Conservation (phyloP, 2,329 filamentous ascomycete genomes). For the Aureobasidium sp. region DNA sequence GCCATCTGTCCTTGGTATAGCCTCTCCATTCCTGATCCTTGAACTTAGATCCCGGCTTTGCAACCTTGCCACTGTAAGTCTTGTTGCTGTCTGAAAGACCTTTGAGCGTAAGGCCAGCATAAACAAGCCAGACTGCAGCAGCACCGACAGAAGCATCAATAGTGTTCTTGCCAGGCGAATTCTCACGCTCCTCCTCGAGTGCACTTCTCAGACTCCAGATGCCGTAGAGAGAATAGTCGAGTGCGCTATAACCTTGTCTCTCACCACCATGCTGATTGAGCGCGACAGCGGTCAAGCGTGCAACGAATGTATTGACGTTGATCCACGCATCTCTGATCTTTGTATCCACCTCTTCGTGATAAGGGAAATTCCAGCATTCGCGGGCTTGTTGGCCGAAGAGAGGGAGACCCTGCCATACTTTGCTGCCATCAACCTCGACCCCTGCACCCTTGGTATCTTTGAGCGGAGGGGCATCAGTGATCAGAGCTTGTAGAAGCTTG, state of each 20-base stretch:
- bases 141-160: not conserved
- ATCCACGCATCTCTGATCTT: not conserved
- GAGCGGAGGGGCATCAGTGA: not conserved
- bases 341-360: not conserved
- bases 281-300: not conserved
- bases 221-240: slow-evolving; percentile 4
- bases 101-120: not conserved
- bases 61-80: not conserved
- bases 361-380: slow-evolving; percentile 7
- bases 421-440: not conserved
- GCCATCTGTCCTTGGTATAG: not conserved
- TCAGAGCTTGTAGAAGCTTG: not conserved
- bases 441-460: not conserved
- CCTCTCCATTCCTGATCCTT: slow-evolving; percentile 2
- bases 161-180: not conserved
- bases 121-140: not conserved
- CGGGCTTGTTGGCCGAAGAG: not conserved
- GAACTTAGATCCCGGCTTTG: not conserved
- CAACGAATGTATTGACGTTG: slow-evolving; percentile 4
- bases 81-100: not conserved
- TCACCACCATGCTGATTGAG: not conserved
- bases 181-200: not conserved
- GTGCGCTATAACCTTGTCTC: not conserved
- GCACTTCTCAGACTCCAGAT: slow-evolving; percentile 3
- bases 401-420: not conserved